These are phyloP conservation scores for Trichophyton benhamiae DNA, from an alignment of 2,329 filamentous ascomycete genomes.

Conservation along the genomic window DNA sequence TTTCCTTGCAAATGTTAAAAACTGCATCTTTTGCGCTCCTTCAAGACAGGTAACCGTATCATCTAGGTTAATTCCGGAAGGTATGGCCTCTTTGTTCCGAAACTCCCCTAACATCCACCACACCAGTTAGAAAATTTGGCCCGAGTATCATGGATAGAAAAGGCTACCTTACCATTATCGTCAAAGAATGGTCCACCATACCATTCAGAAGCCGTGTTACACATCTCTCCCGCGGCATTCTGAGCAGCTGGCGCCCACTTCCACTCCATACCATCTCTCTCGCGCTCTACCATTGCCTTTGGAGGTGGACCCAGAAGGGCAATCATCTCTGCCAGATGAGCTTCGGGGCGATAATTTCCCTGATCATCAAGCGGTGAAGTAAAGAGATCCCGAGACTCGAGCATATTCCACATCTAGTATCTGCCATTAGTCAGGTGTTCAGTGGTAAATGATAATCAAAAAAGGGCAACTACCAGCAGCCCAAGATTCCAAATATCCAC, in stretches of 20 bases:
- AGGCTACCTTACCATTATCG: slow-evolving; percentile 19
- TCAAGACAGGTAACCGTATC: not conserved
- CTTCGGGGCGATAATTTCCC: slow-evolving; percentile 26
- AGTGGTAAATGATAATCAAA: no score
- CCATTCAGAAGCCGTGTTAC: slow-evolving; percentile 6
- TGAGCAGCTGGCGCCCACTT: slow-evolving; percentile 5
- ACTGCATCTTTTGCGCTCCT: slow-evolving; percentile 17
- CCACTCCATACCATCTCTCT: slow-evolving; percentile 17
- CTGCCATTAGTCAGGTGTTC: not conserved
- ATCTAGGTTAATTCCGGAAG: not conserved
- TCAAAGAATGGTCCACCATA: slow-evolving; percentile 23
- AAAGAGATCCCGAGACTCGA: slow-evolving; percentile 36
- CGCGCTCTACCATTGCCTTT: slow-evolving; percentile 23
- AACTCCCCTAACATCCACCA: not conserved
- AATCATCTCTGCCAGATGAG: slow-evolving; percentile 37
- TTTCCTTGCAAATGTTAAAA: slow-evolving; percentile 19
- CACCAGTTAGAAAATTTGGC: not conserved
- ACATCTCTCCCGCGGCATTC: not conserved
- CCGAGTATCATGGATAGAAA: not conserved
- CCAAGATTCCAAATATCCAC: slow-evolving; percentile 43
- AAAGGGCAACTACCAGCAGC: slow-evolving; percentile 29
- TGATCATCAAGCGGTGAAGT: slow-evolving; percentile 27
- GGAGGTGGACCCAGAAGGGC: slow-evolving; percentile 34
- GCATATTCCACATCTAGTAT: slow-evolving; percentile 36
- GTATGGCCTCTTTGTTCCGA: not conserved